Evolutionary conservation across 495 filamentous ascomycete genomes (phyloP).

Genomic region (Podospora anserina): DNA sequence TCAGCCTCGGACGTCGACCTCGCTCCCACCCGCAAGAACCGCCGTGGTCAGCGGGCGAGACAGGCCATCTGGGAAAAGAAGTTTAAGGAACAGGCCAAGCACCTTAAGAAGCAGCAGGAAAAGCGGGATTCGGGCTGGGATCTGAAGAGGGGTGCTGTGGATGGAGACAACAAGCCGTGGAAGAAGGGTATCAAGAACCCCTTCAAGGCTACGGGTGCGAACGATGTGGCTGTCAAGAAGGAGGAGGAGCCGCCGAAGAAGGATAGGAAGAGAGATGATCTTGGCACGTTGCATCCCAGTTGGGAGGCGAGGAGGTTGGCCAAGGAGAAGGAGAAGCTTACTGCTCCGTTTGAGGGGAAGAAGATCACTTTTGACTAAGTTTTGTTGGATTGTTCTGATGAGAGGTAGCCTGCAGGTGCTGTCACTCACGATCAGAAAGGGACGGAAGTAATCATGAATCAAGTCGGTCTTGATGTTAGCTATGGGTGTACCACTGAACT

Average conservation of each 20-base stretch:
- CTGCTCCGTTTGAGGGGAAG: constrained; percentile 72
- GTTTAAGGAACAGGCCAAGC: constrained; percentile 50
- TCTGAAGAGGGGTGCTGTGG: constrained; percentile 45
- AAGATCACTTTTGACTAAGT: constrained; percentile 83
- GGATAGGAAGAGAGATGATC: constrained; percentile 54
- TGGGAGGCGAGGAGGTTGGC: constrained; percentile 88
- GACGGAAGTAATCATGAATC: background rate
- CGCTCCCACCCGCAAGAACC: constrained; percentile 63
- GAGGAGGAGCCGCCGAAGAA: constrained; percentile 13
- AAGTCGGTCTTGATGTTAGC: background rate
- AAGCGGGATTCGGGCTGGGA: constrained; percentile 54
- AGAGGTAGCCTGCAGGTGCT: no score
- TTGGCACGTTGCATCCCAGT: constrained; percentile 75
- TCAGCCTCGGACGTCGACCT: constrained; percentile 53
- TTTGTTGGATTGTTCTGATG: constrained; percentile 8
- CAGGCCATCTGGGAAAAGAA: constrained; percentile 91
- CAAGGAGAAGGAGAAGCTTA: constrained; percentile 63
- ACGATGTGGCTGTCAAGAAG: constrained; percentile 15
- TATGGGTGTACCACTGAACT: background rate
- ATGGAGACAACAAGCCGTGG: constrained; percentile 42
- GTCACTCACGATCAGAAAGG: background rate
- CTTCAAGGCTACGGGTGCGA: constrained; percentile 18
- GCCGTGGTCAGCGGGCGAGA: constrained; percentile 83
- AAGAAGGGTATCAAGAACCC: constrained; percentile 41
- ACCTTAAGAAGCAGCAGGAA: constrained; percentile 23